phyloP scores from a whole-genome alignment of 805 yeast species.

The Sungouiella thailandica region DNA sequence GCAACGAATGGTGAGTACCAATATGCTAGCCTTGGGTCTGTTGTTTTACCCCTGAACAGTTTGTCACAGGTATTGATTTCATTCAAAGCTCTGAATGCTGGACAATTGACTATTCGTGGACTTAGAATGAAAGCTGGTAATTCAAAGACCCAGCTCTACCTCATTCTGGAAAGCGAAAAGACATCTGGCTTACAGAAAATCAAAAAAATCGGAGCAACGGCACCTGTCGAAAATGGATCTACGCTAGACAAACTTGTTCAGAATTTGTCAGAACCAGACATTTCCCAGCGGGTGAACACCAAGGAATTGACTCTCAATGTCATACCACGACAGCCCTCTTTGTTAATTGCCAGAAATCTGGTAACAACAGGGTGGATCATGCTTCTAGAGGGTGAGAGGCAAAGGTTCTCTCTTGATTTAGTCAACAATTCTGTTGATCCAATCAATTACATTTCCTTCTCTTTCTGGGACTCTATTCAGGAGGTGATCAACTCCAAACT shows the following conservation, averaged over 20 bases:
- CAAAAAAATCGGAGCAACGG: not conserved
- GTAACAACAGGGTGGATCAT: slow-evolving; percentile 64
- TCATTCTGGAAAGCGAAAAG: slow-evolving; percentile 31
- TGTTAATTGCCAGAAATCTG: slow-evolving; percentile 47
- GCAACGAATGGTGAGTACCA: not conserved
- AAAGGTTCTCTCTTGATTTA: slow-evolving; percentile 44
- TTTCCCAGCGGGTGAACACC: slow-evolving; percentile 14
- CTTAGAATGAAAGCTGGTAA: slow-evolving; percentile 46
- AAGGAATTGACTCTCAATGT: slow-evolving; percentile 25
- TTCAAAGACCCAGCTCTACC: slow-evolving; percentile 44
- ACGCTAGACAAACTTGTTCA: slow-evolving; percentile 14
- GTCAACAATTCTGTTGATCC: slow-evolving; percentile 55
- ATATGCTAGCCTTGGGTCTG: not conserved
- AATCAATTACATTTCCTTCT: slow-evolving; percentile 54
- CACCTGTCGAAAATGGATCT: not conserved
- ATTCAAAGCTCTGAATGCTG: slow-evolving; percentile 46
- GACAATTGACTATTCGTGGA: slow-evolving; percentile 47
- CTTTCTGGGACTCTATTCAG: slow-evolving; percentile 68
- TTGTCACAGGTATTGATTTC: slow-evolving; percentile 37
- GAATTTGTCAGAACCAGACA: slow-evolving; percentile 22
- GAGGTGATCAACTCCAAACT: slow-evolving; percentile 58
- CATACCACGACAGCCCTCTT: slow-evolving; percentile 53
- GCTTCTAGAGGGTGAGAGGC: slow-evolving; percentile 74
- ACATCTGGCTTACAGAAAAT: slow-evolving; percentile 8
- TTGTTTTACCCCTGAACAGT: slow-evolving; percentile 25